Evolutionary conservation across 768 basidiomycete genomes (phyloP).

Genomic region (Podaxis mareebaensis): DNA sequence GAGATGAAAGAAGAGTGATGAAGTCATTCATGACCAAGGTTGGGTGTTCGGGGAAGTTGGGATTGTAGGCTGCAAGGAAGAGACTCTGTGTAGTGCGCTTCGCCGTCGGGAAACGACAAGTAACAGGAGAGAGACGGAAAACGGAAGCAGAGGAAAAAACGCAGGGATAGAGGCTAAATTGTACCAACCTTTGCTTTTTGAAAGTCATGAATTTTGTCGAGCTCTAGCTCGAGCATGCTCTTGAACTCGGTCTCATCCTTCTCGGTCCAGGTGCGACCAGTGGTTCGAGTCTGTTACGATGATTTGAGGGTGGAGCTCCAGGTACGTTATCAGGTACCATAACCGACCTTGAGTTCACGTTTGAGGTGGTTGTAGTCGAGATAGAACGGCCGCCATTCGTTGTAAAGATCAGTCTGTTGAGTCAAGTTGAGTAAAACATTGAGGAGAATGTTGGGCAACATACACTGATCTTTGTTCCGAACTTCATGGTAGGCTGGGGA

Average conservation of each 20-base stretch:
- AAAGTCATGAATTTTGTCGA: conserved; percentile 94
- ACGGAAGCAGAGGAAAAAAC: neutral
- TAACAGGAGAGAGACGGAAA: neutral
- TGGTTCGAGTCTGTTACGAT: conserved; percentile 39
- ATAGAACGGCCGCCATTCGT: conserved; percentile 90
- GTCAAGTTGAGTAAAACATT: conserved; percentile 1
- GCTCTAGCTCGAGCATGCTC: conserved; percentile 73
- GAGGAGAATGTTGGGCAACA: neutral
- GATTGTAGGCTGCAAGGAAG: neutral
- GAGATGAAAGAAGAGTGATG: neutral
- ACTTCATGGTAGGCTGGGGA: conserved; percentile 59
- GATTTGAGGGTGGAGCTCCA: conserved; percentile 19
- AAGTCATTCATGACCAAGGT: neutral
- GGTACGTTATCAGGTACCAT: conserved; percentile 4
- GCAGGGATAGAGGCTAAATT: conserved; percentile 1
- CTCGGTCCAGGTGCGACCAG: conserved; percentile 64
- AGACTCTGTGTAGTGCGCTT: neutral
- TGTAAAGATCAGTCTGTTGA: conserved; percentile 75
- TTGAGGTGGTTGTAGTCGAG: conserved; percentile 89
- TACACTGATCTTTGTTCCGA: conserved; percentile 76
- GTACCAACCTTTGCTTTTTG: conserved; percentile 78
- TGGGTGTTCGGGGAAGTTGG: neutral
- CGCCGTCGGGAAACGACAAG: neutral
- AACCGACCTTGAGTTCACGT: conserved; percentile 79
- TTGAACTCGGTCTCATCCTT: conserved; percentile 85